phyloP scores from a whole-genome alignment of 345 rosid genomes.

The Bruguiera parviflora region DNA sequence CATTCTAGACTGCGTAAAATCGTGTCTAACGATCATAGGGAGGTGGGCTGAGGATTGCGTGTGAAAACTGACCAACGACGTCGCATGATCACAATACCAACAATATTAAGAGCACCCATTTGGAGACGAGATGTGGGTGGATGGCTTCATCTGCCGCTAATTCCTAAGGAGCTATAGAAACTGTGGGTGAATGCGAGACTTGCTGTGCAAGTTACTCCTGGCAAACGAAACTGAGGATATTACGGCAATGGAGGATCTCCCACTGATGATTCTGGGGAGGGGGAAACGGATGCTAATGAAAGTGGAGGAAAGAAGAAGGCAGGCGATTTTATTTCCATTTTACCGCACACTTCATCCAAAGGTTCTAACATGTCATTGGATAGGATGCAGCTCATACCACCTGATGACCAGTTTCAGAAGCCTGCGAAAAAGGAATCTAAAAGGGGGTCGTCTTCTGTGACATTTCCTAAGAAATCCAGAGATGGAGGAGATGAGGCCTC shows the following conservation, averaged over 20 bases:
- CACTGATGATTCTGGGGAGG: slow-evolving; percentile 91
- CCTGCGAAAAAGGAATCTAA: slow-evolving; percentile 55
- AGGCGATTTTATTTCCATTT: slow-evolving; percentile 22
- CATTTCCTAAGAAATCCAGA: slow-evolving; percentile 50
- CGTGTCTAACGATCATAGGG: too few relatives aligned
- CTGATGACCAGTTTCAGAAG: slow-evolving; percentile 44
- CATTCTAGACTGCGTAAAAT: too few relatives aligned
- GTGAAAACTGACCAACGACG: too few relatives aligned
- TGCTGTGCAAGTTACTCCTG: too few relatives aligned
- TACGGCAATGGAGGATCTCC: slow-evolving; percentile 65
- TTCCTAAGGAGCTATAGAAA: too few relatives aligned
- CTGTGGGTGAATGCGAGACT: too few relatives aligned
- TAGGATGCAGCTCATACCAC: slow-evolving; percentile 5
- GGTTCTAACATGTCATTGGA: neutral
- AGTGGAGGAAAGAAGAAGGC: slow-evolving; percentile 78
- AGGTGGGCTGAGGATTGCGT: too few relatives aligned
- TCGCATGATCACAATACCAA: too few relatives aligned
- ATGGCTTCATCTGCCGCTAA: too few relatives aligned
- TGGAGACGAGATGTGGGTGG: too few relatives aligned
- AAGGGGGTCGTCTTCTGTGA: slow-evolving; percentile 61
- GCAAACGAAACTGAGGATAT: too few relatives aligned
- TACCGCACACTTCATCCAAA: neutral
- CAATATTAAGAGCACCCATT: too few relatives aligned
- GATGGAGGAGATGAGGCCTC: slow-evolving; percentile 61
- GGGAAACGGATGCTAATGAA: slow-evolving; percentile 59